phyloP scores from a whole-genome alignment of 352 stramenopile species.

The Phytophthora brassicae region DNA sequence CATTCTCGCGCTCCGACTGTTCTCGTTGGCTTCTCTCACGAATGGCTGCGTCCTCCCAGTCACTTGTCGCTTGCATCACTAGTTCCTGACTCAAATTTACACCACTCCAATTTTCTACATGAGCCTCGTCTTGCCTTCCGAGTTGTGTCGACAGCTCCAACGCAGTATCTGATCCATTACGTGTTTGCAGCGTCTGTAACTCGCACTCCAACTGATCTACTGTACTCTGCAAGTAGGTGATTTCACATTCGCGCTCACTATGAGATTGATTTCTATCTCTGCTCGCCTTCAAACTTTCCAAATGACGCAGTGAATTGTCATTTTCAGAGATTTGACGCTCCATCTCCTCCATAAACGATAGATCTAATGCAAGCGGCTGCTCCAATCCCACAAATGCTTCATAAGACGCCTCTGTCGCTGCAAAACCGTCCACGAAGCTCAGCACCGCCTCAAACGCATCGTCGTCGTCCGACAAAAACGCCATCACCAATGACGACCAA shows the following conservation, averaged over 20 bases:
- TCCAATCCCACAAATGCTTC: neutral
- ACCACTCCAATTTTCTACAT: neutral
- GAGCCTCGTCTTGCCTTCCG: neutral
- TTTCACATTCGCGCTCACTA: slow-evolving; percentile 36
- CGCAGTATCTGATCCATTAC: neutral
- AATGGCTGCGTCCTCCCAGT: slow-evolving; percentile 21
- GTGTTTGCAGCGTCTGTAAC: slow-evolving; percentile 19
- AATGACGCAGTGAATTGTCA: slow-evolving; percentile 1
- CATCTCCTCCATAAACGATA: slow-evolving; percentile 4
- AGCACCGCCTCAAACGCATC: slow-evolving; percentile 31
- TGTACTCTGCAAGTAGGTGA: slow-evolving; percentile 40
- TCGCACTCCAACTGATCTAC: slow-evolving; percentile 38
- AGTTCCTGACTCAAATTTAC: neutral
- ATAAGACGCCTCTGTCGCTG: neutral
- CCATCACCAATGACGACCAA: slow-evolving; percentile 6
- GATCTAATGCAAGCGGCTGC: slow-evolving; percentile 4
- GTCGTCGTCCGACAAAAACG: slow-evolving; percentile 28
- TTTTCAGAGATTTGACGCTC: slow-evolving; percentile 7
- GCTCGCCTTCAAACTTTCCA: too few species aligned
- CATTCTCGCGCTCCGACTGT: slow-evolving; percentile 33
- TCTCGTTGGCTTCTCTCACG: slow-evolving; percentile 10
- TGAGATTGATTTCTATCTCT: slow-evolving; percentile 26
- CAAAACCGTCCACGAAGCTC: slow-evolving; percentile 33
- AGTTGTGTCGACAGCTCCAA: neutral
- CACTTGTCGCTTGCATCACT: neutral